Evolutionary conservation across 108 stramenopile species (phyloP), one percentile per base, ranked within the genome.

Genomic region (Fistulifera pelliculosa): DNA sequence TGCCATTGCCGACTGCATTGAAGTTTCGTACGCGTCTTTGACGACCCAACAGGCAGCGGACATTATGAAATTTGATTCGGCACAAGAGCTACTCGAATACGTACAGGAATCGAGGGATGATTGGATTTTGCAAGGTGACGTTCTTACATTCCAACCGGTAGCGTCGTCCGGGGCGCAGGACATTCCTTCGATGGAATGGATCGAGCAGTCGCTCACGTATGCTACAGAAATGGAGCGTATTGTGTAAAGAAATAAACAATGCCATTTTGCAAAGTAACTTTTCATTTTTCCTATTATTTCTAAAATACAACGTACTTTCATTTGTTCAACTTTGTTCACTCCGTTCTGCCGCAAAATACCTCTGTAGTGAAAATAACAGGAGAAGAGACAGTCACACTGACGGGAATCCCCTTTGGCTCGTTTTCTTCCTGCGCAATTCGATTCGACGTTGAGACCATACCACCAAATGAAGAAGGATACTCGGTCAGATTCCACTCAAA

Each of bases 181-280:
- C 54, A 81, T 89, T 59, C 84, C 86, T 16, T 74, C 74, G 25
- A 74, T 80, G 75, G 77, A 90, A 39, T 68, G 86, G 67, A 94
- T 91, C 48, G 50, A 69, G 4, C 88, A 89, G 54, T 82, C 61
- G 42, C 56, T 94, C 55, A 84, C 72, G 50, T 94, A 90, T 73
- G 93, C 93, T 14, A 85, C 85, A 15, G 93, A 90, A 72, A 71
- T 94, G 66, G 93, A 94, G 54, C 72, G 89, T 52, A 94, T 94
- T 57, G 83, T 94, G 12, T 94, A 86, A 66, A 45, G 3, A 8
- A 6, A 35, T 6, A 8, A 35, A 35, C 3, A 35, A 3, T 35
- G 8, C 3, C 3, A 35, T 35, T 6, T n/a, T n/a, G n/a, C n/a
- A n/a, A n/a, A n/a, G n/a, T n/a, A n/a, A n/a, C n/a, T n/a, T n/a